These are phyloP conservation scores for Hypoxylon sp. DNA, from an alignment of 2,329 filamentous ascomycete genomes.

Conservation along the genomic window DNA sequence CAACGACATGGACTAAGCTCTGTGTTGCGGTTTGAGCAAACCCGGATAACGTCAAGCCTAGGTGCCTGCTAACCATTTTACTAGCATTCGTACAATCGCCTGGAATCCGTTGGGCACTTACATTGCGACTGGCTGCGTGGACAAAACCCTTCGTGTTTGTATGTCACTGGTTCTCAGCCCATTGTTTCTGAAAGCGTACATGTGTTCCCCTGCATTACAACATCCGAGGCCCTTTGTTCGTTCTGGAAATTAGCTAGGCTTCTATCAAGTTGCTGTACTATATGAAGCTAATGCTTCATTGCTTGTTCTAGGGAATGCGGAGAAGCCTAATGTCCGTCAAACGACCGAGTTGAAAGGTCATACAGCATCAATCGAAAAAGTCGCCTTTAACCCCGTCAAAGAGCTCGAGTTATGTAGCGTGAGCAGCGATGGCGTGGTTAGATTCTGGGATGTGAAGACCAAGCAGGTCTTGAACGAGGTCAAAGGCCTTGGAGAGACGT, in stretches of 20 bases:
- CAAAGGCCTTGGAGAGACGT: conserved; percentile 75
- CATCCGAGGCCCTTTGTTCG: not conserved
- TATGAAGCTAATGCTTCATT: conserved; percentile 11
- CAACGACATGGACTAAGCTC: not conserved
- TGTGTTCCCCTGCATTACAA: not conserved
- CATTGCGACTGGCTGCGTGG: conserved; percentile 83
- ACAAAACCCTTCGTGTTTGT: conserved; percentile 82
- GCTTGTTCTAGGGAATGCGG: conserved; percentile 75
- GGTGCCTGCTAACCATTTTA: conserved; percentile 24
- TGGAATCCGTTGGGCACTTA: conserved; percentile 91
- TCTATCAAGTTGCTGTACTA: conserved; percentile 2
- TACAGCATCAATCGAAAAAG: conserved; percentile 76
- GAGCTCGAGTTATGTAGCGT: conserved; percentile 84
- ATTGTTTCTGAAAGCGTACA: not conserved
- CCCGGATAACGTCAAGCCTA: not conserved
- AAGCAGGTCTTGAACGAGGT: conserved; percentile 80
- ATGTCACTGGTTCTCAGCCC: conserved; percentile 52
- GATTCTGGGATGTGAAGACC: conserved; percentile 85
- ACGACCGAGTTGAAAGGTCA: conserved; percentile 83
- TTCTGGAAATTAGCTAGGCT: not conserved
- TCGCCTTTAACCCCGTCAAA: conserved; percentile 82
- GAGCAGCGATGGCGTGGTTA: conserved; percentile 79
- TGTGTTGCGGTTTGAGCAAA: not conserved
- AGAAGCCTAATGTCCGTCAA: conserved; percentile 79
- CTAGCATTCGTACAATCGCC: conserved; percentile 81